A percentile compares a stretch with the other conserved stretches of the same genome.
Conservation (phyloP, 768 basidiomycete genomes). For the Boletus reticulatus region DNA sequence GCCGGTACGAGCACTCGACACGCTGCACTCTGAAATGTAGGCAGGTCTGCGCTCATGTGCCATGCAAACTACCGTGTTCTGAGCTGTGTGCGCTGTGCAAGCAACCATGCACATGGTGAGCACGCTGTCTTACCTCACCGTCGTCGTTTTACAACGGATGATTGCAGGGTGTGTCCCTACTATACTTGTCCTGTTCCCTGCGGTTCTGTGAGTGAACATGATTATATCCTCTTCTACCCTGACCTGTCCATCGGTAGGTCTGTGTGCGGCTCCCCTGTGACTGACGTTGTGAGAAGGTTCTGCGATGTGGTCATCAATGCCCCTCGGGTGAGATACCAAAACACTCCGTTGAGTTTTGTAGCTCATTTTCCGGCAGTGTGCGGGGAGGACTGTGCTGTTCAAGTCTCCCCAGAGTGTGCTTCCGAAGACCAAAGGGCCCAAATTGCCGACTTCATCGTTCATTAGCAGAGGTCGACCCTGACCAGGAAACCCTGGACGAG, state of each 20-base stretch:
- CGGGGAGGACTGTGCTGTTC: constrained; percentile 58
- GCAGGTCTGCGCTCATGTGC: constrained; percentile 53
- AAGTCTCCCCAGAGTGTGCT: constrained; percentile 54
- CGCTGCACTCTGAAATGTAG: constrained; percentile 47
- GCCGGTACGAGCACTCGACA: constrained; percentile 59
- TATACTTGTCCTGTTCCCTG: constrained; percentile 58
- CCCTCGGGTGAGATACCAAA: constrained; percentile 50
- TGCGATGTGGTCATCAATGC: constrained; percentile 63
- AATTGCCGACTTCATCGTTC: constrained; percentile 60
- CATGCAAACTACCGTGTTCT: constrained; percentile 48
- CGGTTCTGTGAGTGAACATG: constrained; percentile 53
- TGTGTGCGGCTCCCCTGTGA: constrained; percentile 69
- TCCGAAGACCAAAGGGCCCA: constrained; percentile 34
- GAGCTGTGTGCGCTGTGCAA: constrained; percentile 60
- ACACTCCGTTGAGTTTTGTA: background rate
- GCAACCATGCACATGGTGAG: constrained; percentile 55
- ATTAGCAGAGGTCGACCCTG: constrained; percentile 46
- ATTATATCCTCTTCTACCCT: background rate
- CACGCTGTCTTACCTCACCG: constrained; percentile 1
- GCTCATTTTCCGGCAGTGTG: constrained; percentile 45
- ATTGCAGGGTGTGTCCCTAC: constrained; percentile 53
- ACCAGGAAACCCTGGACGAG: constrained; percentile 42
- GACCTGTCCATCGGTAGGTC: constrained; percentile 36
- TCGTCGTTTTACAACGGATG: background rate
- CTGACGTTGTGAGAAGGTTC: constrained; percentile 42